Evolutionary conservation across 2,329 filamentous ascomycete genomes (phyloP).

Genomic region (Podosphaera aphanis): DNA sequence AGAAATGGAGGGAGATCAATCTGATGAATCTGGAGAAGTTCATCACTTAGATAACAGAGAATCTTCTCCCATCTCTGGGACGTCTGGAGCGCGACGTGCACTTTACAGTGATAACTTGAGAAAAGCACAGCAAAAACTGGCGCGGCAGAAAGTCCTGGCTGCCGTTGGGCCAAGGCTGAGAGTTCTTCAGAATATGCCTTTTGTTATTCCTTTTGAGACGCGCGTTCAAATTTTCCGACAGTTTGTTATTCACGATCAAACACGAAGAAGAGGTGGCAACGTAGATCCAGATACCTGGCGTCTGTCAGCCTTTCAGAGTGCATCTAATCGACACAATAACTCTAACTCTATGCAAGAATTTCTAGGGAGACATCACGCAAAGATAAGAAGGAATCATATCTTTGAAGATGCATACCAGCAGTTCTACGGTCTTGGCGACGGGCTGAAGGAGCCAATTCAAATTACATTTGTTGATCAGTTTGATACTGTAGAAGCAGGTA

Average conservation of each 20-base stretch:
- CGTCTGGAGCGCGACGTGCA: constrained; percentile 36
- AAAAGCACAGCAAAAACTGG: constrained; percentile 39
- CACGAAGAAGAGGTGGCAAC: constrained; percentile 45
- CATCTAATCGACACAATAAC: constrained; percentile 2
- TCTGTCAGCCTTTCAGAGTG: constrained; percentile 27
- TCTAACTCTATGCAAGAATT: constrained; percentile 16
- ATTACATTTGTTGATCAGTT: constrained; percentile 93
- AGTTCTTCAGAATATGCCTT: constrained; percentile 86
- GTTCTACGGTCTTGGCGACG: constrained; percentile 61
- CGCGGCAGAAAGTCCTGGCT: constrained; percentile 48
- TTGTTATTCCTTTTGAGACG: constrained; percentile 81
- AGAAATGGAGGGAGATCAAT: constrained; percentile 30
- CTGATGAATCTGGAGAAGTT: constrained; percentile 20
- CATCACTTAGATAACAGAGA: constrained; percentile 11
- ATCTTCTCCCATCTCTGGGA: constrained; percentile 24
- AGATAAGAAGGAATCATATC: constrained; percentile 52
- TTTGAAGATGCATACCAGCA: constrained; percentile 71
- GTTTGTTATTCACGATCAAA: constrained; percentile 69
- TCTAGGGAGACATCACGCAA: constrained; percentile 44
- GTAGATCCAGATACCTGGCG: constrained; percentile 58
- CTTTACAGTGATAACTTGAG: constrained; percentile 37
- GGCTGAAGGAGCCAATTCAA: constrained; percentile 81
- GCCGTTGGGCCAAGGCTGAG: constrained; percentile 69
- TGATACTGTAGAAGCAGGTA: constrained; percentile 66
- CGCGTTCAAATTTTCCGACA: constrained; percentile 81